Evolutionary conservation across 306 rosid species (phyloP), one percentile per base, ranked within the genome.

Genomic region (Quercus alba): DNA sequence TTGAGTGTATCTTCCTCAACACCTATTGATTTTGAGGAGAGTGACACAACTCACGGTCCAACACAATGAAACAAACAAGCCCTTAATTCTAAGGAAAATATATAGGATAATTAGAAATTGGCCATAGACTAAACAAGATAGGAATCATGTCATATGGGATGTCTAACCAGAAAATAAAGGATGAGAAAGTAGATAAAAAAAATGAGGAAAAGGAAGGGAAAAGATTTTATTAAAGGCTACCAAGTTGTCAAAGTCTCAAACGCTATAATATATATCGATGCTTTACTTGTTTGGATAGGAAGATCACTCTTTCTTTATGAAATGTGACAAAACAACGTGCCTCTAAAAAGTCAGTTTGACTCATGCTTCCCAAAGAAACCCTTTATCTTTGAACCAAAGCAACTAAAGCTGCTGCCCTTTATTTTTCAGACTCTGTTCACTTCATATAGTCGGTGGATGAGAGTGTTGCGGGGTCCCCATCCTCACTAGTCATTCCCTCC

Each of bases 91-190:
- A 3, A 13, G 66, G 5, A 57, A 59, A 59, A 23, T 3, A 23
- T 3, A 59, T 2, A 59, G 5, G 66, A 59, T 59, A 59, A 49
- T 49, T 1, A 1, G 28, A 11, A 59, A 21, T 11, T 59, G 18
- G 17, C 31, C 17, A 14, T 59, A 3, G 30, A 59, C 46, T 41
- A 41, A 7, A 11, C 26, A 59, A 23, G 26, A 73, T 12, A 55
- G 30, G 18, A 55, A 17, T n/a, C 19, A 61, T 23, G 72, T 38
- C 85, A 81, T 75, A 75, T 78, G 84, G 73, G 66, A 15, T 70
- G 83, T 75, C 62, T 38, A 70, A 64, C 31, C 70, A 44, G 81
- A 64, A 80, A 63, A 70, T 73, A 74, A 76, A 62, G 46, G 62
- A 74, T 67, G 79, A 25, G 75, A 56, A 82, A 72, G 67, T 5